Base-by-base conservation (phyloP, 2,329 filamentous ascomycete genomes). In the Colletotrichum euphorbiae region DNA sequence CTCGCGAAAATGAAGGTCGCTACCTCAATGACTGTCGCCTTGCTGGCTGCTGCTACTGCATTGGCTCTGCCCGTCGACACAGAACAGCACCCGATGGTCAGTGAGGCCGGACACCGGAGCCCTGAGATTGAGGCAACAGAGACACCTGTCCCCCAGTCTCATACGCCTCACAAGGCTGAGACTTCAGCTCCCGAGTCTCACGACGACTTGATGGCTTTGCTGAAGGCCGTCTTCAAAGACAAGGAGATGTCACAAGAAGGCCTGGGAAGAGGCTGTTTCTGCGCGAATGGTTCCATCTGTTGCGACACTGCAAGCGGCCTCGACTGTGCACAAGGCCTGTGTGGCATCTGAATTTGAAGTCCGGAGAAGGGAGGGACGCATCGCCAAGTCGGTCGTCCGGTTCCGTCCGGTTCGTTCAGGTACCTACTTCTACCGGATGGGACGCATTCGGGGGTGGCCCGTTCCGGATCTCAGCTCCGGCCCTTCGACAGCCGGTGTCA, bases 251-350 rank as follows among this genome's bases (percentile, higher is more conserved):
- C 54, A 43, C 45, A 63, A 51, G 51, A 51, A 11, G 61, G n/a
- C 42, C 42, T 48, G 12, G 19, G 62, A 1, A 31, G 24, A 2
- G 17, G 65, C 4, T 77, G 76, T 54, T 77, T 77, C 56, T 77
- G 75, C 33, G 74, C 73, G 2, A 74, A 71, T 15, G 75, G 74
- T 4, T 70, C 70, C 3, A 62, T 77, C 50, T 77, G 76, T 69
- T 77, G 76, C 67, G 71, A 71, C 48, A 48, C 68, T 0, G 33
- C 31, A 12, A 62, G 69, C 6, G 70, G 74, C 13, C 60, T 74
- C 40, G 69, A 73, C 55, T 77, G 76, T 69, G 71, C 71, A 13
- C 71, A 73, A 55, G 76, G 75, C n/a, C 67, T 72, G 21, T 78
- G 76, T 48, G 73, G 76, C 4, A 68, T 77, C 28, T 76, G 71